phyloP scores from a whole-genome alignment of 139 green algal genomes.

The Tetraselmis striata region DNA sequence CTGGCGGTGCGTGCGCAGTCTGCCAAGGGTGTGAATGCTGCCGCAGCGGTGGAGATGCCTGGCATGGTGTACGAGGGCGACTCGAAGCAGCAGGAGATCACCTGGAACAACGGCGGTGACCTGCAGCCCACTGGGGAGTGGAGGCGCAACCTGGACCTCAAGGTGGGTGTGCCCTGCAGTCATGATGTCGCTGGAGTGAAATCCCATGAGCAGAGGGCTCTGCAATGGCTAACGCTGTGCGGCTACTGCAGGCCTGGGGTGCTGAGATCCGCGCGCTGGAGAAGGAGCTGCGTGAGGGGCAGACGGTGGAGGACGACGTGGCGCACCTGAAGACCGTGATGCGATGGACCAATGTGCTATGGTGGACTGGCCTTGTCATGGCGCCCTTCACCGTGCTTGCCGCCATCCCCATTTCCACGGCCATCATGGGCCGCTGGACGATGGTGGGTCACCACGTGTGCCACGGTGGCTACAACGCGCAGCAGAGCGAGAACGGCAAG shows the following conservation, averaged over 20 bases:
- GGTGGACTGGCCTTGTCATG: slow-evolving; percentile 14
- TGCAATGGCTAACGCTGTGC: background rate
- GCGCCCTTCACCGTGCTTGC: slow-evolving; percentile 7
- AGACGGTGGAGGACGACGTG: slow-evolving; percentile 22
- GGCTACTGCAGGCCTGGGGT: background rate
- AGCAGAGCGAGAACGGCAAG: slow-evolving; percentile 6
- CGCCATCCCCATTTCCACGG: slow-evolving; percentile 20
- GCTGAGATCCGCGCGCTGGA: slow-evolving; percentile 18
- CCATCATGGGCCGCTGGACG: slow-evolving; percentile 23
- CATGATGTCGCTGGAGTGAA: background rate
- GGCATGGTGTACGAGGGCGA: background rate
- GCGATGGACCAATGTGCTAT: slow-evolving; percentile 15
- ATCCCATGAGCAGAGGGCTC: background rate
- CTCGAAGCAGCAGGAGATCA: background rate
- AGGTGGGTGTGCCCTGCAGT: background rate
- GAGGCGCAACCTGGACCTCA: slow-evolving; percentile 23
- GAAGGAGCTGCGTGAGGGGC: slow-evolving; percentile 13
- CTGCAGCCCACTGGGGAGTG: slow-evolving; percentile 14
- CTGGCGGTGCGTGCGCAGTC: background rate
- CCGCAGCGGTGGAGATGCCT: background rate
- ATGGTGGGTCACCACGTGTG: slow-evolving; percentile 32
- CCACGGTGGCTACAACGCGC: slow-evolving; percentile 28
- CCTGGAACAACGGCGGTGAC: background rate
- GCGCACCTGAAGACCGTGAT: slow-evolving; percentile 23
- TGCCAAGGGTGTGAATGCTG: background rate